A percentile compares a stretch with the other conserved stretches of the same genome.
These are phyloP conservation scores for Lycium ferocissimum DNA, from an alignment of 257 asterid species.

Conservation along the genomic window DNA sequence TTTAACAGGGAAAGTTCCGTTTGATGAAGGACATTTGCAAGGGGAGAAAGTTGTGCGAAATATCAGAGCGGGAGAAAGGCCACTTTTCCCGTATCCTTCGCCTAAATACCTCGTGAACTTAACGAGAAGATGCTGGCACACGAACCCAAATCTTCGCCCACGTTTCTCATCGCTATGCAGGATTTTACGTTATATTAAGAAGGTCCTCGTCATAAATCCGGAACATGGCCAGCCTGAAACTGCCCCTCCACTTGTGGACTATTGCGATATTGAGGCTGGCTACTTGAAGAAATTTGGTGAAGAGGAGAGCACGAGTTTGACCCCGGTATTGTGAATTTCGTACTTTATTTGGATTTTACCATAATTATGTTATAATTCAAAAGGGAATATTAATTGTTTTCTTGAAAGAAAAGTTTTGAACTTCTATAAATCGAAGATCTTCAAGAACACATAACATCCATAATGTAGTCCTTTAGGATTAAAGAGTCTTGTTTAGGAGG, in stretches of 20 bases:
- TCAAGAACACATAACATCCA: too few species aligned
- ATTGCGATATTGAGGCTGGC: constrained; percentile 70
- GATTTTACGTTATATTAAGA: constrained; percentile 76
- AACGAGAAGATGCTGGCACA: constrained; percentile 84
- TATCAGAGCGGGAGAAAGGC: constrained; percentile 84
- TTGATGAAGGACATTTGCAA: constrained; percentile 76
- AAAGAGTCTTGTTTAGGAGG: too few species aligned
- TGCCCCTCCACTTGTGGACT: constrained; percentile 86
- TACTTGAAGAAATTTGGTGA: constrained; percentile 53
- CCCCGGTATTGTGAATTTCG: constrained; percentile 32
- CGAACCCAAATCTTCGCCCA: constrained; percentile 66
- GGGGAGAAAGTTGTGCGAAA: constrained; percentile 81
- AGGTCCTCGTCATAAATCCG: constrained; percentile 68
- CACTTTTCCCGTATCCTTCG: constrained; percentile 79
- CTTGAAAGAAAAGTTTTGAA: too few species aligned
- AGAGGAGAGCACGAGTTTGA: constrained; percentile 40
- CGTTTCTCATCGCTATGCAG: constrained; percentile 76
- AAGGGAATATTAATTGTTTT: too few species aligned
- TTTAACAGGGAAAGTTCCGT: constrained; percentile 79
- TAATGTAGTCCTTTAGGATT: too few species aligned
- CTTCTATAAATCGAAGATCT: too few species aligned
- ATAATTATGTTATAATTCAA: too few species aligned
- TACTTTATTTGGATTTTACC: too few species aligned
- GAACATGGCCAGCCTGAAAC: constrained; percentile 85
- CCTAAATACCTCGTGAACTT: constrained; percentile 74